Evolutionary conservation across 768 basidiomycete species (phyloP).

Genomic region (Leccinum barrowsii): DNA sequence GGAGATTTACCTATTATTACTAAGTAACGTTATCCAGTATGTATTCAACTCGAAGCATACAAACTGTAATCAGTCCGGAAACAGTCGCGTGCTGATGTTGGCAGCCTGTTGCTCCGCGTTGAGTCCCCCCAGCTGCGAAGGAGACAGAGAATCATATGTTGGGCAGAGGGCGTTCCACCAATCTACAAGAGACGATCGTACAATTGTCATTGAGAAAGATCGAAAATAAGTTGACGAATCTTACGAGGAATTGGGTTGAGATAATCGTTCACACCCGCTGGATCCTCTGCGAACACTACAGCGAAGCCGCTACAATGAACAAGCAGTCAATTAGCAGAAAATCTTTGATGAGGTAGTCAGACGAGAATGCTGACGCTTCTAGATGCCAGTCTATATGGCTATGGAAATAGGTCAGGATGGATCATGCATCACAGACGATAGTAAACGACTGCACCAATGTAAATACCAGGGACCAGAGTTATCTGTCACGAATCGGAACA

Average conservation of each 20-base stretch:
- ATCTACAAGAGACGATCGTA: constrained; percentile 6
- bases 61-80: constrained; percentile 12
- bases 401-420: not conserved
- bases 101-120: constrained; percentile 16
- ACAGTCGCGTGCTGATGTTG: constrained; percentile 18
- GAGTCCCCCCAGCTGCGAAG: constrained; percentile 20
- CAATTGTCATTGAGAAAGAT: not conserved
- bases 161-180: constrained; percentile 28
- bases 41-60: not conserved
- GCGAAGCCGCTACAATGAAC: constrained; percentile 23
- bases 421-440: not conserved
- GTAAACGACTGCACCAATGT: constrained; percentile 29
- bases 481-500: not conserved
- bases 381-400: constrained; percentile 32
- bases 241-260: constrained; percentile 16
- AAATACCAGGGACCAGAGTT: not conserved
- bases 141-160: constrained; percentile 13
- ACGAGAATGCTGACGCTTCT: constrained; percentile 14
- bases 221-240: not conserved
- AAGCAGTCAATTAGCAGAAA: not conserved
- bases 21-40: not conserved
- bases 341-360: not conserved
- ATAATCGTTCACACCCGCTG: constrained; percentile 13
- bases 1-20: not conserved
- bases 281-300: constrained; percentile 26